These are phyloP conservation scores for Yamadazyma trypodendri DNA, from an alignment of 1,139 yeast species.

Conservation along the genomic window DNA sequence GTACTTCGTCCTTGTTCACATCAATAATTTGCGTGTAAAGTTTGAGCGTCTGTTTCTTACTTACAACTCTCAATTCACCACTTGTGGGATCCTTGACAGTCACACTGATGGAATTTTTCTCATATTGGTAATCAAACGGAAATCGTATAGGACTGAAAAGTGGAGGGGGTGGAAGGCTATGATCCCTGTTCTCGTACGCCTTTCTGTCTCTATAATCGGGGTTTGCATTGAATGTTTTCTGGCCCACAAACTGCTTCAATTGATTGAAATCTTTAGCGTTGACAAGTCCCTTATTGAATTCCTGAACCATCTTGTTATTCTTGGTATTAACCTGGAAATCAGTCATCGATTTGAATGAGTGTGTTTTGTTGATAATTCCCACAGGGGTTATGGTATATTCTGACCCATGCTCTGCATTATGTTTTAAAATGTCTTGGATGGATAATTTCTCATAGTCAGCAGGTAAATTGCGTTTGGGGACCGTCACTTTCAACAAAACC, in stretches of 20 bases:
- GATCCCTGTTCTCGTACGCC: slow-evolving; percentile 41
- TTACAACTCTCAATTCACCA: slow-evolving; percentile 48
- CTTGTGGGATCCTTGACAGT: slow-evolving; percentile 64
- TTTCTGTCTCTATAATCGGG: slow-evolving; percentile 29
- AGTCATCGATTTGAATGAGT: slow-evolving; percentile 79
- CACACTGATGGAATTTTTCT: slow-evolving; percentile 49
- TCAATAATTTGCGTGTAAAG: slow-evolving; percentile 48
- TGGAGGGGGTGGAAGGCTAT: slow-evolving; percentile 86
- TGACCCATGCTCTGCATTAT: slow-evolving; percentile 15
- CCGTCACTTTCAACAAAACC: slow-evolving; percentile 62
- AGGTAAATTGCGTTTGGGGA: slow-evolving; percentile 56
- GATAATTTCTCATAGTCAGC: slow-evolving; percentile 49
- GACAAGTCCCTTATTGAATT: slow-evolving; percentile 26
- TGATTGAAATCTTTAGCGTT: slow-evolving; percentile 29
- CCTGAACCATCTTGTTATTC: slow-evolving; percentile 49
- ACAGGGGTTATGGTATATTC: slow-evolving; percentile 54
- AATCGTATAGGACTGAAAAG: slow-evolving; percentile 70
- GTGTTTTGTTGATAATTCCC: slow-evolving; percentile 68
- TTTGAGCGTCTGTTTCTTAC: slow-evolving; percentile 37
- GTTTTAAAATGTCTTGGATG: slow-evolving; percentile 49
- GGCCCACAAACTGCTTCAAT: slow-evolving; percentile 43
- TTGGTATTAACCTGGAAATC: slow-evolving; percentile 80
- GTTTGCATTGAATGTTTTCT: slow-evolving; percentile 33
- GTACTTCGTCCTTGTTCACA: slow-evolving; percentile 28
- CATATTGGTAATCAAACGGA: slow-evolving; percentile 63